Percentiles rank a stretch among this genome's conserved stretches.
Evolutionary conservation across 2,329 filamentous ascomycete genomes (phyloP).

Genomic region (Colletotrichum sp.): DNA sequence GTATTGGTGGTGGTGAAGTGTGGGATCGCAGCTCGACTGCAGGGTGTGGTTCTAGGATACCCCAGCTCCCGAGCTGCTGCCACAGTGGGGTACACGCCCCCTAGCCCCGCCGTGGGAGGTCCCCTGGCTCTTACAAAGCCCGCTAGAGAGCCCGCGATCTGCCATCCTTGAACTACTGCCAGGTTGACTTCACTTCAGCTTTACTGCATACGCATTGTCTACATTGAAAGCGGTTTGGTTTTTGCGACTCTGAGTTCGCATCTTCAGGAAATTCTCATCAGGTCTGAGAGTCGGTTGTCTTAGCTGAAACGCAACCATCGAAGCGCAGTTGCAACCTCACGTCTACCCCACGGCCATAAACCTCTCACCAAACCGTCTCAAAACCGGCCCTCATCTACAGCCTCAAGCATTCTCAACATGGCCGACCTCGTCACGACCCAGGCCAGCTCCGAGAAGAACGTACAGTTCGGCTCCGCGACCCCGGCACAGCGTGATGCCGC

Average conservation of each 20-base stretch:
- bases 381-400: background rate
- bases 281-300: background rate
- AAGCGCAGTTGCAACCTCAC: background rate
- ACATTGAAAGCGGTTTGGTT: background rate
- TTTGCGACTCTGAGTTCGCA: background rate
- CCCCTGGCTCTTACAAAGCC: background rate
- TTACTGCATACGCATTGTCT: background rate
- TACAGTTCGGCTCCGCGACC: conserved; percentile 32
- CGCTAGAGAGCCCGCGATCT: background rate
- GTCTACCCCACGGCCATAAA: background rate
- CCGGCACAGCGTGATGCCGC: conserved; percentile 30
- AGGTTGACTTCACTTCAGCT: background rate
- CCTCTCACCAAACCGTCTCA: background rate
- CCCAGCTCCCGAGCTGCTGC: background rate
- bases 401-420: background rate
- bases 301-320: background rate
- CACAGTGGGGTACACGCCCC: background rate
- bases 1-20: background rate
- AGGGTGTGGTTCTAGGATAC: conserved; percentile 9
- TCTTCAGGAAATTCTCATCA: background rate
- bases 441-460: conserved; percentile 10
- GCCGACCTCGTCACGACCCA: background rate
- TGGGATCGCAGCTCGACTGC: background rate
- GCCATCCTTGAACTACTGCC: background rate
- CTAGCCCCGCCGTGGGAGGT: conserved; percentile 1